A percentile compares a stretch with the other conserved stretches of the same genome.
Conservation (phyloP, 2,329 filamentous ascomycete species). For the Arthrobotrys sinensis region DNA sequence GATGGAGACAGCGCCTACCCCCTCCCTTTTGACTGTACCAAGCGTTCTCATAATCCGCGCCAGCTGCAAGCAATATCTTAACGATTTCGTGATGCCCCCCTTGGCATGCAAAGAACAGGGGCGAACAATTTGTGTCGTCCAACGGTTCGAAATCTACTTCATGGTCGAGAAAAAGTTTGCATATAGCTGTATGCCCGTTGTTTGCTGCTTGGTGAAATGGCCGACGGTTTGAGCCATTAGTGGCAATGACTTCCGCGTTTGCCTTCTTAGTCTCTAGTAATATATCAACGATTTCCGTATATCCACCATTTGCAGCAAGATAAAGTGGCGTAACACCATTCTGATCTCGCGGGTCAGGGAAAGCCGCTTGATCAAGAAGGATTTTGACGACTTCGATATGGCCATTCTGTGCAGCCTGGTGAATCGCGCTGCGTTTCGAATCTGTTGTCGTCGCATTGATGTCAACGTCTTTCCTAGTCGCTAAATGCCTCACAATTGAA, state of each 20-base stretch:
- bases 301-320: constrained; percentile 4
- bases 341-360: constrained; percentile 1
- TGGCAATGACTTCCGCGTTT: constrained; percentile 8
- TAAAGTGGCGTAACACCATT: constrained; percentile 22
- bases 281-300: constrained; percentile 17
- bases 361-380: constrained; percentile 4
- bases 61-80: constrained; percentile 4
- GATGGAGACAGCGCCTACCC: constrained; percentile 12
- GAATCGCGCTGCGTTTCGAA: constrained; percentile 9
- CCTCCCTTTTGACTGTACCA: neutral
- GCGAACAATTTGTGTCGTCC: constrained; percentile 20
- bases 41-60: constrained; percentile 1
- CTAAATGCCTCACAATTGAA: constrained; percentile 1
- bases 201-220: constrained; percentile 20
- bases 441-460: neutral
- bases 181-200: constrained; percentile 26
- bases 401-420: constrained; percentile 27
- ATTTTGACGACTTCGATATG: constrained; percentile 12
- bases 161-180: constrained; percentile 12
- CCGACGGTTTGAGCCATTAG: constrained; percentile 21
- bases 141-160: constrained; percentile 8
- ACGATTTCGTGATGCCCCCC: constrained; percentile 27
- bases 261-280: constrained; percentile 17
- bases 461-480: neutral
- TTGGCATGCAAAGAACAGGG: constrained; percentile 20